Base-by-base conservation (phyloP, 148 eudicot genomes). In the Suaeda aralocaspica region DNA sequence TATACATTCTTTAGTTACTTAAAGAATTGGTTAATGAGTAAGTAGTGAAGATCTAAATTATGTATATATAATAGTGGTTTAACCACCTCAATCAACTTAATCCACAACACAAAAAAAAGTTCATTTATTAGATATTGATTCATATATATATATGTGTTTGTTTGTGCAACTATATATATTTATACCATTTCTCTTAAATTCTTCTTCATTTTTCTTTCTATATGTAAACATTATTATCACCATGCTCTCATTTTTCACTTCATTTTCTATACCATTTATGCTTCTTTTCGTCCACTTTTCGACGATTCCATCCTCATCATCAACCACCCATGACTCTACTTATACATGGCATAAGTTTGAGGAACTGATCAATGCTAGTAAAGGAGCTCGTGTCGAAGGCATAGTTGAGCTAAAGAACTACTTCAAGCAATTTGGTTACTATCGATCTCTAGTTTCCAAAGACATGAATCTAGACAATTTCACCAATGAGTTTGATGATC, bases 351-450 rank as follows among this genome's bases (percentile, higher is more conserved):
- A 73, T 36, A 53, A 72, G 3, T 86, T 88, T 72, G 53, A 67
- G 26, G 72, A 59, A 19, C 79, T 86, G 34, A 59, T n/a, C 0
- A 67, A 80, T 70, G 81, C 80, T 4, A 75, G 60, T 60, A 84
- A 76, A 80, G 93, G 90, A 61, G 74, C 41, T 58, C 80, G 36
- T 30, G 30, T 81, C 50, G 57, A 49, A 34, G 84, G 85, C 49
- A 79, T 86, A 1, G 65, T 80, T 0, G 77, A 81, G n/a, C 79
- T 86, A 64, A 89, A 89, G 66, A 74, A 65, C 10, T 89, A 86
- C 75, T 75, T 89, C 19, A 78, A 81, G 13, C 80, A 59, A 14
- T 89, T 89, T 30, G 91, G 94, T 2, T 89, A 89, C 67, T 76
- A 86, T 4, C 68, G 68, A 25, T 30, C 36, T 42, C 5, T 53